Evolutionary conservation across 164 flowering plant genomes (phyloP).

Genomic region (Pachysandra terminalis): DNA sequence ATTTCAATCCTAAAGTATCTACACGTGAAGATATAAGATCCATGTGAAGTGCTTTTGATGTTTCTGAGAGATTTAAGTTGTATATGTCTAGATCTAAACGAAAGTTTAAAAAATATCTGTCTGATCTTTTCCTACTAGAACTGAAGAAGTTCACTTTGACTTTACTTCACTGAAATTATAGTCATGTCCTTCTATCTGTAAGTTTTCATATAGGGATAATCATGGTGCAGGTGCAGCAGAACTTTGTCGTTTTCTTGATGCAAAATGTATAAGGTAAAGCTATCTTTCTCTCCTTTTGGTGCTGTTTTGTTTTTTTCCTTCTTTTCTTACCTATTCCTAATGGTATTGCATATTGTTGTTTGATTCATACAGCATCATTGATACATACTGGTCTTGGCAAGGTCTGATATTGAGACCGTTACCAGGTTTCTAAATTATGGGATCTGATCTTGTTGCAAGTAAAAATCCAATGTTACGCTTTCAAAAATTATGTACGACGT

Average conservation of each 20-base stretch:
- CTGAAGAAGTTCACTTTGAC: background rate
- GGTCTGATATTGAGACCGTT: too few relatives aligned
- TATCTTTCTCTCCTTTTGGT: background rate
- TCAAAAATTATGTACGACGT: too few relatives aligned
- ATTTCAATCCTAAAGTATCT: background rate
- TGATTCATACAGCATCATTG: too few relatives aligned
- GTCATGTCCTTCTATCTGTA: background rate
- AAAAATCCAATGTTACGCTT: too few relatives aligned
- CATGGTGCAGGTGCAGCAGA: constrained; percentile 67
- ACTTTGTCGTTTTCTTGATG: constrained; percentile 77
- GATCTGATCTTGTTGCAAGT: too few relatives aligned
- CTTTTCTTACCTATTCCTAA: background rate
- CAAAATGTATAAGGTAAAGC: constrained; percentile 59
- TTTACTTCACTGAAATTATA: background rate
- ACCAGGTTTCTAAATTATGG: too few relatives aligned
- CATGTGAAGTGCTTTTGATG: background rate
- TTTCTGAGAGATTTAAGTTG: background rate
- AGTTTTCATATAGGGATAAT: constrained; percentile 4
- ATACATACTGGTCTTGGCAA: too few relatives aligned
- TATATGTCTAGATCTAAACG: background rate
- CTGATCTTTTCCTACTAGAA: background rate
- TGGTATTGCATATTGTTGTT: too few relatives aligned
- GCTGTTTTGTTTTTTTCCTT: background rate
- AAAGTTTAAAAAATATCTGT: too few relatives aligned
- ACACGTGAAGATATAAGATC: background rate